Conservation (phyloP, 2,329 filamentous ascomycete species). For the Aspergillus aculeatus region DNA sequence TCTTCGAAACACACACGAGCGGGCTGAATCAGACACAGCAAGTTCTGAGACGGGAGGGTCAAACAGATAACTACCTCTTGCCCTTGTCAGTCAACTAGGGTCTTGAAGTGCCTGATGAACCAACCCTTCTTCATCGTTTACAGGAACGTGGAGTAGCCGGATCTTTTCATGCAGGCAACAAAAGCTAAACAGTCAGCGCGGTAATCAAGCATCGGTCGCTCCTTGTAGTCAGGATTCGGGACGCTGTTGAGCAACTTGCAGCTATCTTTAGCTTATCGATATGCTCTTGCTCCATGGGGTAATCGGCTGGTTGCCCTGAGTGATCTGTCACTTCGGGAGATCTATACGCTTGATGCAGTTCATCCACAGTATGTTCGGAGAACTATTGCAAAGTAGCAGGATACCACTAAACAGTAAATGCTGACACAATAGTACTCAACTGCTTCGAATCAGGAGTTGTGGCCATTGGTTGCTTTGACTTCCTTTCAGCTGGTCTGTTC, state of each 20-base stretch:
- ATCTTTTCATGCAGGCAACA: not conserved
- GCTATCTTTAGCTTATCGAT: not conserved
- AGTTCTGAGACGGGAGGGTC: not conserved
- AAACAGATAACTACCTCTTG: not conserved
- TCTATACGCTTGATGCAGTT: not conserved
- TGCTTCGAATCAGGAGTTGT: not conserved
- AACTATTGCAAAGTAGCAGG: not conserved
- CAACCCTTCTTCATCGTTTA: not conserved
- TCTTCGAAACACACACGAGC: not conserved
- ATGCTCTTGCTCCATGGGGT: not conserved
- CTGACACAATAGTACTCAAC: not conserved
- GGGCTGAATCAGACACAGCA: not conserved
- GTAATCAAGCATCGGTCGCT: not conserved
- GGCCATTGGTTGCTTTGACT: not conserved
- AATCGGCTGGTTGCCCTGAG: not conserved
- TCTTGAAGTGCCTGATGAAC: not conserved
- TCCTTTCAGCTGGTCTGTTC: not conserved
- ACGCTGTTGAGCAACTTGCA: not conserved
- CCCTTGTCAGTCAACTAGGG: not conserved
- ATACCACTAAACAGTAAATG: not conserved
- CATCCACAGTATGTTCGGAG: not conserved
- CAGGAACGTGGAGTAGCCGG: not conserved
- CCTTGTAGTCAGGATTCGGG: not conserved
- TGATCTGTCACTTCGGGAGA: not conserved
- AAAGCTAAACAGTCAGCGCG: not conserved